Conservation (phyloP, 2,329 filamentous ascomycete species). For the Cytospora piceae region DNA sequence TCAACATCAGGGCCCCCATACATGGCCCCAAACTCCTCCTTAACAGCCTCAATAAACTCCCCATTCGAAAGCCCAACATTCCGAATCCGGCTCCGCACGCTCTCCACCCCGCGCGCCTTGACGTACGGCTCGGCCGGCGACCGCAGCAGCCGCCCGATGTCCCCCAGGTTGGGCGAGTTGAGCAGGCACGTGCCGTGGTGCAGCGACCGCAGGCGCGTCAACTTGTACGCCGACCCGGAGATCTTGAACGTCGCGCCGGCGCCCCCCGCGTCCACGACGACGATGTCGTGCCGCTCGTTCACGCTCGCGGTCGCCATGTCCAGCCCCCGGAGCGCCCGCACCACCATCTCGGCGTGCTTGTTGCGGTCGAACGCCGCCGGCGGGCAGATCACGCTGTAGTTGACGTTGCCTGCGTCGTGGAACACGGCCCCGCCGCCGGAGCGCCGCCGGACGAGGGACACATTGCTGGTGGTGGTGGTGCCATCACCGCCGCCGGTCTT, state of each 20-base stretch:
- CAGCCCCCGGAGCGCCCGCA: slow-evolving; percentile 71
- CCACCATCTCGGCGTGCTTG: slow-evolving; percentile 90
- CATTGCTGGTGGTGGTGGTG: slow-evolving; percentile 32
- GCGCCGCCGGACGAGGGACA: slow-evolving; percentile 76
- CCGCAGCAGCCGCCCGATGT: slow-evolving; percentile 71
- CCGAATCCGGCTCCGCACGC: slow-evolving; percentile 80
- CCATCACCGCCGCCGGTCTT: slow-evolving; percentile 13
- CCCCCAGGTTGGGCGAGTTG: slow-evolving; percentile 71
- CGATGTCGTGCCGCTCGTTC: slow-evolving; percentile 92
- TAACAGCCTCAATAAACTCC: slow-evolving; percentile 59
- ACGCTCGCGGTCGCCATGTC: slow-evolving; percentile 68
- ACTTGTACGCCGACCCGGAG: slow-evolving; percentile 93
- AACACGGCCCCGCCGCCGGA: slow-evolving; percentile 93
- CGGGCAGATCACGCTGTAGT: slow-evolving; percentile 91
- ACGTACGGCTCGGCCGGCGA: slow-evolving; percentile 81
- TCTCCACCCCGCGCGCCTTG: slow-evolving; percentile 84
- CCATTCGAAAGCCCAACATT: slow-evolving; percentile 68
- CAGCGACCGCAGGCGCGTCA: slow-evolving; percentile 78
- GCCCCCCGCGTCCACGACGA: slow-evolving; percentile 57
- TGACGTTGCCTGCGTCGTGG: slow-evolving; percentile 90
- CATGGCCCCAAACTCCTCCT: slow-evolving; percentile 67
- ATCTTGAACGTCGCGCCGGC: slow-evolving; percentile 66
- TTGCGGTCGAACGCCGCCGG: slow-evolving; percentile 77
- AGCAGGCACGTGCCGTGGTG: slow-evolving; percentile 94
- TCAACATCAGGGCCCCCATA: slow-evolving; percentile 55